A percentile compares a stretch with the other conserved stretches of the same genome.
Evolutionary conservation across 768 basidiomycete genomes (phyloP).

Genomic region (Mycena galericulata): DNA sequence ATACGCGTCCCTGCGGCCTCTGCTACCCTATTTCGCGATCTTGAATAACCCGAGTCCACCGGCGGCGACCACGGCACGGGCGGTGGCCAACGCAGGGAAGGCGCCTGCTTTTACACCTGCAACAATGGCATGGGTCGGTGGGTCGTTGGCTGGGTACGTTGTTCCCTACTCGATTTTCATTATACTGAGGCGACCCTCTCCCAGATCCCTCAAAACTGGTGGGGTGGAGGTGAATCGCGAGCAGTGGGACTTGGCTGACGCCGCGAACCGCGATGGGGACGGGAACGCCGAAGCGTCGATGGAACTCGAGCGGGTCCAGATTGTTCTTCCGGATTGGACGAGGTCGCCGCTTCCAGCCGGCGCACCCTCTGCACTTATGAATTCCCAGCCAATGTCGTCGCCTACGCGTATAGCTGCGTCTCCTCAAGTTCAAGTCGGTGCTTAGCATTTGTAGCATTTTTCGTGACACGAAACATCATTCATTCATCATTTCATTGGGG

Average conservation of each 20-base stretch:
- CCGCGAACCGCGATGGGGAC: constrained; percentile 56
- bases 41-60: constrained; percentile 86
- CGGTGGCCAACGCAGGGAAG: constrained; percentile 76
- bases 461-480: constrained; percentile 16
- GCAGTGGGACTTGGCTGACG: constrained; percentile 83
- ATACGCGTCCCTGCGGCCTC: constrained; percentile 77
- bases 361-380: constrained; percentile 67
- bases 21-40: constrained; percentile 81
- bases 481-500: constrained; percentile 8
- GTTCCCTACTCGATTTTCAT: background rate
- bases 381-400: constrained; percentile 5
- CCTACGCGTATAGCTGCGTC: constrained; percentile 20
- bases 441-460: constrained; percentile 28
- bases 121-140: constrained; percentile 92
- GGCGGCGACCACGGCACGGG: constrained; percentile 59
- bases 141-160: constrained; percentile 89
- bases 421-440: constrained; percentile 38
- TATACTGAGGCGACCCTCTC: constrained; percentile 22
- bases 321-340: constrained; percentile 87
- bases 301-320: constrained; percentile 48
- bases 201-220: constrained; percentile 86
- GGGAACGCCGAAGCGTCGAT: constrained; percentile 52
- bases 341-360: constrained; percentile 69
- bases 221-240: constrained; percentile 87
- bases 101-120: constrained; percentile 91